These are phyloP conservation scores for Dryas drummondii DNA, from an alignment of 306 rosid genomes.

Conservation along the genomic window DNA sequence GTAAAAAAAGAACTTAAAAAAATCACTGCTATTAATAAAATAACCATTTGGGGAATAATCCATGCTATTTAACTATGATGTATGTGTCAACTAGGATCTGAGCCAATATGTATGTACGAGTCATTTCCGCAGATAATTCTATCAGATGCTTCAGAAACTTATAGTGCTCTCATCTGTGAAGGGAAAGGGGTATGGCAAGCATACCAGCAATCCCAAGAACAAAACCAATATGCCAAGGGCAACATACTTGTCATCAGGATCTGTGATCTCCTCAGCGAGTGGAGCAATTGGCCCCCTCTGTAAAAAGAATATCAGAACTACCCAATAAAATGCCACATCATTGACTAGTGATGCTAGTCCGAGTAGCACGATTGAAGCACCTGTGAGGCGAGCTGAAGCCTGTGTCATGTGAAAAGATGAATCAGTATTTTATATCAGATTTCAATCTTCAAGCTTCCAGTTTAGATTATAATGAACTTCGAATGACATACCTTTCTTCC, in stretches of 20 bases:
- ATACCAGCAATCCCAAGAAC: conserved; percentile 83
- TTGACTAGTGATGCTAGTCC: conserved; percentile 71
- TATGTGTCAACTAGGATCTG: conserved; percentile 10
- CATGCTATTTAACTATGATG: neutral
- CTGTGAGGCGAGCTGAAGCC: conserved; percentile 83
- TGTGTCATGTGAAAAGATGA: conserved; percentile 44
- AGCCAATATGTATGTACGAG: conserved; percentile 2
- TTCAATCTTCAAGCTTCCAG: conserved; percentile 5
- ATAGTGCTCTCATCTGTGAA: conserved; percentile 61
- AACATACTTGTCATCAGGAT: conserved; percentile 76
- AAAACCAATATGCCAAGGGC: conserved; percentile 76
- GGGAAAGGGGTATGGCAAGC: conserved; percentile 95
- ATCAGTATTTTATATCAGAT: neutral
- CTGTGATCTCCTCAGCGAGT: conserved; percentile 82
- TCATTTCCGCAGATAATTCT: neutral
- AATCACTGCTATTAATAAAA: neutral
- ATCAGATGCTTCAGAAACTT: conserved; percentile 28
- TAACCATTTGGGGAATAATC: neutral
- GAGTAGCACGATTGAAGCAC: conserved; percentile 66
- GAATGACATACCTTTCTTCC: conserved; percentile 83
- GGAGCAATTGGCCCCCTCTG: conserved; percentile 99
- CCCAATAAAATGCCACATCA: conserved; percentile 99
- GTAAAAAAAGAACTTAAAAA: neutral
- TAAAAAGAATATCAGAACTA: conserved; percentile 80
- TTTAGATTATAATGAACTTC: conserved; percentile 12